phyloP scores from a whole-genome alignment of 2,329 filamentous ascomycete genomes.

The Colletotrichum agaves region DNA sequence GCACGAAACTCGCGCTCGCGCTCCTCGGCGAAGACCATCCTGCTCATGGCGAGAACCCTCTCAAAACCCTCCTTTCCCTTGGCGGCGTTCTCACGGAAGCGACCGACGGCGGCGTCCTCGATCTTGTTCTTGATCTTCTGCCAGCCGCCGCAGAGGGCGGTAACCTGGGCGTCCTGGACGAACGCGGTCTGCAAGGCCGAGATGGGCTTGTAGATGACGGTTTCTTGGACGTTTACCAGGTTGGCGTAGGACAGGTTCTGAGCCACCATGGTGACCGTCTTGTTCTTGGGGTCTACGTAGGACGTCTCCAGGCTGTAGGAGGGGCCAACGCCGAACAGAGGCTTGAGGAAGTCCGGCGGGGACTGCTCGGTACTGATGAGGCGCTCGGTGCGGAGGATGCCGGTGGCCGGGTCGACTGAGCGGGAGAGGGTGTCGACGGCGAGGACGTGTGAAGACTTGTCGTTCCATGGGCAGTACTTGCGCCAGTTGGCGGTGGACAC shows the following conservation, averaged over 20 bases:
- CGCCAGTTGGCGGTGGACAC: conserved; percentile 98
- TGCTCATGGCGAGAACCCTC: conserved; percentile 90
- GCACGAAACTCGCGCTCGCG: conserved; percentile 65
- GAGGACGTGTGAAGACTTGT: conserved; percentile 96
- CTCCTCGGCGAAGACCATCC: conserved; percentile 91
- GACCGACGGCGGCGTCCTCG: conserved; percentile 87
- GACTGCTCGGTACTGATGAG: conserved; percentile 71
- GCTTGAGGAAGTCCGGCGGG: conserved; percentile 82
- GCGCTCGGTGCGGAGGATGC: conserved; percentile 70
- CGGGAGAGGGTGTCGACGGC: conserved; percentile 93
- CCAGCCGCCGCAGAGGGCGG: conserved; percentile 95
- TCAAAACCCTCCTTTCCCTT: conserved; percentile 96
- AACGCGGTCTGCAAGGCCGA: conserved; percentile 77
- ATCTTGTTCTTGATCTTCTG: conserved; percentile 96
- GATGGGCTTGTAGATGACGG: conserved; percentile 82
- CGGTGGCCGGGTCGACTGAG: conserved; percentile 63
- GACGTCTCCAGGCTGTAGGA: conserved; percentile 90
- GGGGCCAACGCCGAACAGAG: conserved; percentile 82
- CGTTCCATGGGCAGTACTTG: conserved; percentile 99
- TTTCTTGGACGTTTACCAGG: conserved; percentile 91
- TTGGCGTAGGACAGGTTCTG: conserved; percentile 95
- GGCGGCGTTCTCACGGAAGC: conserved; percentile 90
- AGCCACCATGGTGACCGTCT: conserved; percentile 96
- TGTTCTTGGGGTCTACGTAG: conserved; percentile 85
- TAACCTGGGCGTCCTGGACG: conserved; percentile 90